Percentiles rank a stretch among this genome's conserved stretches.
Evolutionary conservation across 106 monocot species (phyloP).

Genomic region (Apostasia ramifera): DNA sequence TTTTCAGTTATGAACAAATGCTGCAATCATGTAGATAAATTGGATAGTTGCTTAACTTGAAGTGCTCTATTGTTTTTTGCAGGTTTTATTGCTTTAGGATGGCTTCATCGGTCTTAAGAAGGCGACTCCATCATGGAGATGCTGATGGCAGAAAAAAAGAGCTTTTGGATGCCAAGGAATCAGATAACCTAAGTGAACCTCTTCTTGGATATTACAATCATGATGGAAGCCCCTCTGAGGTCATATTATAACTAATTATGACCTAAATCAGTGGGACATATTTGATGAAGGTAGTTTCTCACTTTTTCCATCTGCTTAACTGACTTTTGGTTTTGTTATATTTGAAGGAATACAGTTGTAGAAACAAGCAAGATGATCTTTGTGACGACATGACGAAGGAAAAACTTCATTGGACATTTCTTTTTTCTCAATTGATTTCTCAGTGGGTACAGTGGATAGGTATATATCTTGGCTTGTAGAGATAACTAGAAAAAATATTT

Average conservation of each 20-base stretch:
- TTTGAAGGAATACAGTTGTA: constrained; percentile 28
- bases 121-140: constrained; percentile 64
- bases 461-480: constrained; percentile 15
- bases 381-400: constrained; percentile 63
- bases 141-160: constrained; percentile 73
- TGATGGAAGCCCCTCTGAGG: constrained; percentile 29
- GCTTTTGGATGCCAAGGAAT: constrained; percentile 20
- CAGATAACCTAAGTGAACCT: constrained; percentile 63
- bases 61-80: background rate
- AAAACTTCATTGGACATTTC: constrained; percentile 60
- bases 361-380: constrained; percentile 21
- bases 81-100: constrained; percentile 22
- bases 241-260: constrained; percentile 1
- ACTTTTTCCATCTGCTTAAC: background rate
- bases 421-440: constrained; percentile 68
- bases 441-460: constrained; percentile 95
- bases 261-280: background rate
- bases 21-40: no score
- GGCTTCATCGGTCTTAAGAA: constrained; percentile 61
- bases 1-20: no score
- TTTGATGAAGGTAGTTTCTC: background rate
- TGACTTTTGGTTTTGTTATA: background rate
- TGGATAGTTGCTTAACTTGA: background rate
- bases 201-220: constrained; percentile 46
- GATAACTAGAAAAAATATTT: background rate